Percentiles rank a stretch among this genome's conserved stretches.
These are phyloP conservation scores for Balakata baccata DNA, from an alignment of 345 rosid species.

Conservation along the genomic window DNA sequence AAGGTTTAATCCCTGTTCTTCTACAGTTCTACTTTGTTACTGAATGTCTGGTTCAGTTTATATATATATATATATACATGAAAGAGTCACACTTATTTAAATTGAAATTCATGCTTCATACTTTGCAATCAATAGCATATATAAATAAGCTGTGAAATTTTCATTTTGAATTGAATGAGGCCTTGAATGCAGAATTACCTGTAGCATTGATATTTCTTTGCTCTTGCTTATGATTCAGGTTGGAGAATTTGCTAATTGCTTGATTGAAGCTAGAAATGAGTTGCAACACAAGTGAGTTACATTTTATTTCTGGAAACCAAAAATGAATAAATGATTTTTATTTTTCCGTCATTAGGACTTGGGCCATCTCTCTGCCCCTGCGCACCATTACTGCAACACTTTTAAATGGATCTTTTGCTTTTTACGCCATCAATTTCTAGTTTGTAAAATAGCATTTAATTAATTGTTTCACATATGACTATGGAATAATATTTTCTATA, in stretches of 20 bases:
- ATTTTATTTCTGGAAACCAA: slow-evolving; percentile 5
- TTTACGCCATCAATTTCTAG: neutral
- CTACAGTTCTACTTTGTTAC: neutral
- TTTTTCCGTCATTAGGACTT: neutral
- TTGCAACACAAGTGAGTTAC: slow-evolving; percentile 73
- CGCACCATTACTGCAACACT: neutral
- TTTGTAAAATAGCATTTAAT: neutral
- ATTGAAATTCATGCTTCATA: neutral
- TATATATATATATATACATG: neutral
- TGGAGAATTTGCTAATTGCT: slow-evolving; percentile 77
- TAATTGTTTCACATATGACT: neutral
- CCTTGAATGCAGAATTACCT: neutral
- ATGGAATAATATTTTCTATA: neutral
- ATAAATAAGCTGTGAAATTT: neutral
- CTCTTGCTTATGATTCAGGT: slow-evolving; percentile 46
- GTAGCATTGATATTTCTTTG: neutral
- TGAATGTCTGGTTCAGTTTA: neutral
- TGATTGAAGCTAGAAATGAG: slow-evolving; percentile 73
- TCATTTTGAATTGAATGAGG: neutral
- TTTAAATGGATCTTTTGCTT: neutral
- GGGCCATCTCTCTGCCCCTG: neutral
- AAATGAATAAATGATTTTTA: neutral
- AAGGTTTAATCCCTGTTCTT: neutral
- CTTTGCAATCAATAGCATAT: neutral
- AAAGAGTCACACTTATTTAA: neutral